Evolutionary conservation across 345 rosid species (phyloP), one percentile per base, ranked within the genome.

Genomic region (Noccaea bulbosa): DNA sequence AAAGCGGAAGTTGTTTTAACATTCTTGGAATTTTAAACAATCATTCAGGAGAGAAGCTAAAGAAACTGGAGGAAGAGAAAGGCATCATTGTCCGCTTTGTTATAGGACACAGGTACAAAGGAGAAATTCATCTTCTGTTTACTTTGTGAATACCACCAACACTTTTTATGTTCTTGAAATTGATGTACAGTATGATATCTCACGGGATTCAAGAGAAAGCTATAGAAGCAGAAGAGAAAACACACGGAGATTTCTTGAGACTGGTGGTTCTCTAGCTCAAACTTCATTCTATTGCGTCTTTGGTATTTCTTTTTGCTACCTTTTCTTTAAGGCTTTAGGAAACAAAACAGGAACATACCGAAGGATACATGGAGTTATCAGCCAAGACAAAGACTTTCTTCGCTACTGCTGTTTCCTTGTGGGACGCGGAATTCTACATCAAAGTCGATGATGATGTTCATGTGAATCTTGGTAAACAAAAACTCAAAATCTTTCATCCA

Each of bases 381-480:
- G 92, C 90, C 67, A 94, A 91, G 89, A 87, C 99, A 6, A 91
- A 91, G 73, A 79, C 78, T 3, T 94, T 80, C 71, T 91, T 94
- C 66, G 68, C 84, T n/a, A 83, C 95, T 2, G 97, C 90, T 49
- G 83, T 89, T 77, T 80, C 87, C 38, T 69, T 85, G 76, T 89
- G 98, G 98, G 93, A 91, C 63, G 90, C 99, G 0, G 90, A 91
- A 37, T 94, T 91, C 77, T 91, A 88, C 72, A 72, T 91, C 80
- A 88, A 94, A 84, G 98, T 91, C n/a, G 99, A 94, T 17, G 99
- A 94, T 48, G 99, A 94, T 61, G 80, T 94, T 76, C 98, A 89
- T 78, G 98, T 91, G 44, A 94, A 93, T 76, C 73, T 91, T 69
- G 97, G 98, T 85, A 81, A 73, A 16, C 15, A 7, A 34, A 20